A percentile compares a stretch with the other conserved stretches of the same genome.
Conservation (phyloP, 2,329 filamentous ascomycete genomes). For the Colletotrichum sp. region DNA sequence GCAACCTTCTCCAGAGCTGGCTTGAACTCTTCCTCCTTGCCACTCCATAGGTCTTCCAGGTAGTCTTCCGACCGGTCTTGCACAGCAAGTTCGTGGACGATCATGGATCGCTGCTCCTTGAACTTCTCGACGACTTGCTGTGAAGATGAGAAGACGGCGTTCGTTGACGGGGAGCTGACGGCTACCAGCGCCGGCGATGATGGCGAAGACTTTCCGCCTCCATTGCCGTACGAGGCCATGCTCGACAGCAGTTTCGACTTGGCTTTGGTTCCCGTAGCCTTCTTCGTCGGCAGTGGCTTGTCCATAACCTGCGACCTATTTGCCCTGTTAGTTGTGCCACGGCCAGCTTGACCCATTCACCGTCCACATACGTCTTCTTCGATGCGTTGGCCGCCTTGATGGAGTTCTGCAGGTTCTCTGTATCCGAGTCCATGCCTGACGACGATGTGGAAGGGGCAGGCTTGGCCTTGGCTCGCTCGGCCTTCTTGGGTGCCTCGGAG, state of each 20-base stretch:
- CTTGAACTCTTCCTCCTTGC: constrained; percentile 58
- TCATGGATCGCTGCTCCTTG: constrained; percentile 55
- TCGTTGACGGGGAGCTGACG: constrained; percentile 57
- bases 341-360: constrained; percentile 30
- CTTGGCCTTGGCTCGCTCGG: constrained; percentile 31
- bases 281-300: constrained; percentile 36
- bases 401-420: constrained; percentile 53
- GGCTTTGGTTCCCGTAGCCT: constrained; percentile 41
- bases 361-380: constrained; percentile 33
- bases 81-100: constrained; percentile 67
- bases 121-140: constrained; percentile 57
- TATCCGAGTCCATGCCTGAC: constrained; percentile 52
- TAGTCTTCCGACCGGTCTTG: constrained; percentile 55
- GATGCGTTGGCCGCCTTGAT: constrained; percentile 47
- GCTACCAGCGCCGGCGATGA: constrained; percentile 62
- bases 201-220: constrained; percentile 46
- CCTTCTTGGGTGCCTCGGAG: constrained; percentile 32
- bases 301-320: constrained; percentile 37
- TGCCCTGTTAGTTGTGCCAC: constrained; percentile 29
- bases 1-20: constrained; percentile 63
- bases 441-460: constrained; percentile 35
- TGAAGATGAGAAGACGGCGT: constrained; percentile 53
- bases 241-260: constrained; percentile 46
- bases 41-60: constrained; percentile 55
- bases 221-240: constrained; percentile 36